Evolutionary conservation across 176 grass and related monocot genomes (phyloP), one percentile per base, ranked within the genome.

Genomic region (Aegilops tauschii): DNA sequence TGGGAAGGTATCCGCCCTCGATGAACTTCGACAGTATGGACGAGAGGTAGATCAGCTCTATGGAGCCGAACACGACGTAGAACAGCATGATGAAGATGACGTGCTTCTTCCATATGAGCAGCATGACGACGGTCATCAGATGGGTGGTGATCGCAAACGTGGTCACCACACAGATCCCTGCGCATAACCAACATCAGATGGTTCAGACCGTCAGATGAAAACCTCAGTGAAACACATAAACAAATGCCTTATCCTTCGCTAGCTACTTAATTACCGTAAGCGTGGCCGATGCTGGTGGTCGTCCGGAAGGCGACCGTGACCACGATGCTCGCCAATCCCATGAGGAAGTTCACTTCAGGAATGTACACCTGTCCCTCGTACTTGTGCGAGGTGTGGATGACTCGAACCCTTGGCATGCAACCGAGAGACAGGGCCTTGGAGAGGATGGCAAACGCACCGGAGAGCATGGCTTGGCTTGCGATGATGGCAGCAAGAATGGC

Each of bases 381-480:
- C 61, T 87, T 89, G 68, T 77, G 73, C 0, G 94, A 97, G 35
- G 94, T 97, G 76, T 97, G 92, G 69, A 97, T 77, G 42, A 94
- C 90, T 34, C 79, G 80, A 2, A 97, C 94, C 75, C 90, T 81
- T 9, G 94, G 92, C 70, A 97, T 85, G 84, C 92, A 97, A 1
- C 90, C 95, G 29, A 96, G 88, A 0, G 92, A 89, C 45, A 92
- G 39, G 0, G 92, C 91, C 87, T 97, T 93, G 82, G 91, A 92
- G 34, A 97, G 84, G 80, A 97, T 97, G 14, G 92, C 85, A 18
- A 87, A 90, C 30, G 92, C 91, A 8, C 85, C 90, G 4, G 89
- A 92, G 56, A 96, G 84, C 94, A 93, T 96, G 6, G 95, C 92
- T 12, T 94, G 94, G 84, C 94, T 97, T 64, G 95, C 92, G 17